These are phyloP conservation scores for Aspergillus phoenicis DNA, from an alignment of 2,329 filamentous ascomycete species.

Conservation along the genomic window DNA sequence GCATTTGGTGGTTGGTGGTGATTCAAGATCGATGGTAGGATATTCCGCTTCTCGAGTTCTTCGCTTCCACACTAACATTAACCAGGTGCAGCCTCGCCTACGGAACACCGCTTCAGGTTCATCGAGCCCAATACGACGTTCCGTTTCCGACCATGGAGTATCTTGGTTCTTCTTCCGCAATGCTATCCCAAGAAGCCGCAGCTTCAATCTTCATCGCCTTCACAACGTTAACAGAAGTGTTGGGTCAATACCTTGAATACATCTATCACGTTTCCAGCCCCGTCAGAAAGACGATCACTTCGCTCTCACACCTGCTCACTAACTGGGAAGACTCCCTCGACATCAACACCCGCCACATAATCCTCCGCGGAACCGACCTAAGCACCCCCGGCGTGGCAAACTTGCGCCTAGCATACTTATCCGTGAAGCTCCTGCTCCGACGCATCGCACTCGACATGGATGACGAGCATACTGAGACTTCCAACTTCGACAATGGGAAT, in stretches of 20 bases:
- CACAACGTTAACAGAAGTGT: conserved; percentile 48
- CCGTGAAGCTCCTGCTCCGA: conserved; percentile 51
- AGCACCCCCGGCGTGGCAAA: conserved; percentile 53
- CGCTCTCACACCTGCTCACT: conserved; percentile 44
- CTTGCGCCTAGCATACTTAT: conserved; percentile 55
- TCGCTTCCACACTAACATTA: not conserved
- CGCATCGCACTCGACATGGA: conserved; percentile 52
- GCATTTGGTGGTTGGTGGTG: conserved; percentile 60
- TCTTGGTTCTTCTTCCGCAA: conserved; percentile 26
- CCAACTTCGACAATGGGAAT: not conserved
- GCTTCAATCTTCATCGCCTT: conserved; percentile 51
- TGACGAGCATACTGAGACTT: conserved; percentile 19
- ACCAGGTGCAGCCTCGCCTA: conserved; percentile 56
- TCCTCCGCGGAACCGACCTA: conserved; percentile 48
- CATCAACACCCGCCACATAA: conserved; percentile 42
- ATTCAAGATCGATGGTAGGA: conserved; percentile 59
- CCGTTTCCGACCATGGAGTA: conserved; percentile 46
- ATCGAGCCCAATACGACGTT: conserved; percentile 52
- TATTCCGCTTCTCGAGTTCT: not conserved
- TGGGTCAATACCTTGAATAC: conserved; percentile 40
- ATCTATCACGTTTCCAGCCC: conserved; percentile 38
- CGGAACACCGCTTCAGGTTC: conserved; percentile 56
- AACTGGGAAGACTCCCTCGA: conserved; percentile 51
- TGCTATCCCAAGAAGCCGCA: conserved; percentile 24
- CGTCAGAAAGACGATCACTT: conserved; percentile 21